phyloP scores from a whole-genome alignment of 1,139 yeast genomes.

The Ogataea hybrid region DNA sequence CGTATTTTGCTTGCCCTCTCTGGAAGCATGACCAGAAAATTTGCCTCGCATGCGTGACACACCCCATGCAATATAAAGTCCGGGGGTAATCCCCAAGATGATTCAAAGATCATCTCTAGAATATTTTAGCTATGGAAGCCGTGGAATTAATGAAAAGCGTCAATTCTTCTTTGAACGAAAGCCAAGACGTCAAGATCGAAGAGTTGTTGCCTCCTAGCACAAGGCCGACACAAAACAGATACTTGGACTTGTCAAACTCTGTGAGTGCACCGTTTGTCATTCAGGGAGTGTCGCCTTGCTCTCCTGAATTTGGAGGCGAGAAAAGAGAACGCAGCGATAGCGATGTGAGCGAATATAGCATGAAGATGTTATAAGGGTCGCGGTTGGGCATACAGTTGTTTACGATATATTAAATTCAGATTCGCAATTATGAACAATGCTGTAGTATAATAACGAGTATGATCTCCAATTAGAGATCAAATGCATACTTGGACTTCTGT shows the following conservation, averaged over 20 bases:
- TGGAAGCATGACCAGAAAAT: slow-evolving; percentile 10
- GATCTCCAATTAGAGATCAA: slow-evolving; percentile 29
- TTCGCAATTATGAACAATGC: not conserved
- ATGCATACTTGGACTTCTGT: slow-evolving; percentile 63
- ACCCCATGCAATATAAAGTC: slow-evolving; percentile 5
- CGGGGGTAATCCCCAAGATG: not conserved
- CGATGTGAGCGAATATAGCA: slow-evolving; percentile 17
- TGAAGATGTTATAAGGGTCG: slow-evolving; percentile 7
- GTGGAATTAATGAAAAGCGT: slow-evolving; percentile 5
- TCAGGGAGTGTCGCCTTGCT: slow-evolving; percentile 60
- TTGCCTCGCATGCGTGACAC: slow-evolving; percentile 10
- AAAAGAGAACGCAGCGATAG: slow-evolving; percentile 20
- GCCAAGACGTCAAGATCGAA: slow-evolving; percentile 1
- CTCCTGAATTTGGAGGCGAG: slow-evolving; percentile 30
- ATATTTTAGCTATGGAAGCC: slow-evolving; percentile 4
- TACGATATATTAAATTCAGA: not conserved
- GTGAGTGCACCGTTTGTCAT: slow-evolving; percentile 61
- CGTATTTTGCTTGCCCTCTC: not conserved
- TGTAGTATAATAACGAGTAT: not conserved
- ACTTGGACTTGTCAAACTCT: slow-evolving; percentile 55
- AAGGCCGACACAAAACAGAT: slow-evolving; percentile 22
- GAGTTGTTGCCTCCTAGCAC: not conserved
- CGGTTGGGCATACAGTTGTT: not conserved
- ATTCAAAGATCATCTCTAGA: not conserved
- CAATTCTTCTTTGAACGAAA: not conserved